Conservation (phyloP, 495 filamentous ascomycete genomes). For the Evernia prunastri region DNA sequence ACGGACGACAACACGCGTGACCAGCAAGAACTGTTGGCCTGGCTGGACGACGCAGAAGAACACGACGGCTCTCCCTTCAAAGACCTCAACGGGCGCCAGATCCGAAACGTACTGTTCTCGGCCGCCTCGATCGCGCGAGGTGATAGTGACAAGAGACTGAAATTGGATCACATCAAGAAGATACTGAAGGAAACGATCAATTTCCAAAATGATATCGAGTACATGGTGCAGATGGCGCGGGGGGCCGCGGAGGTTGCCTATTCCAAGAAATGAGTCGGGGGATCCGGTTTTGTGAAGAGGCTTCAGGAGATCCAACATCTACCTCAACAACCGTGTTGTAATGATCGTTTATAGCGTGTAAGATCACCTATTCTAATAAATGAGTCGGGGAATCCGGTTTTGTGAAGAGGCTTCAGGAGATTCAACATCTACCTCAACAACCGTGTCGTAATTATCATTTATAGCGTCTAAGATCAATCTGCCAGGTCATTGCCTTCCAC, state of each 20-base stretch:
- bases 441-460: too few relatives aligned
- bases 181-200: conserved; percentile 3
- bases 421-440: neutral
- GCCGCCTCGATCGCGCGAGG: conserved; percentile 25
- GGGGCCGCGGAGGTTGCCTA: neutral
- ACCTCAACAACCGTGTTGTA: too few relatives aligned
- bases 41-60: conserved; percentile 20
- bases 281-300: neutral
- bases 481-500: too few relatives aligned
- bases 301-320: neutral
- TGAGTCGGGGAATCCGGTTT: neutral
- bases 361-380: neutral
- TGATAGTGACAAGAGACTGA: conserved; percentile 9
- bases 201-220: neutral
- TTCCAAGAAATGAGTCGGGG: neutral
- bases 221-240: neutral
- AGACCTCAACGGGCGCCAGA: conserved; percentile 32
- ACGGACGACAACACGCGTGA: conserved; percentile 14
- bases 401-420: neutral
- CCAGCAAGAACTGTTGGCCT: conserved; percentile 9
- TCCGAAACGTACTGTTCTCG: conserved; percentile 31
- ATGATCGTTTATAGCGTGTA: too few relatives aligned
- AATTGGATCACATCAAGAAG: conserved; percentile 1
- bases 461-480: too few relatives aligned
- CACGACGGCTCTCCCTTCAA: conserved; percentile 4